Conservation (phyloP, 2,329 filamentous ascomycete genomes). For the Talaromyces atroroseus region DNA sequence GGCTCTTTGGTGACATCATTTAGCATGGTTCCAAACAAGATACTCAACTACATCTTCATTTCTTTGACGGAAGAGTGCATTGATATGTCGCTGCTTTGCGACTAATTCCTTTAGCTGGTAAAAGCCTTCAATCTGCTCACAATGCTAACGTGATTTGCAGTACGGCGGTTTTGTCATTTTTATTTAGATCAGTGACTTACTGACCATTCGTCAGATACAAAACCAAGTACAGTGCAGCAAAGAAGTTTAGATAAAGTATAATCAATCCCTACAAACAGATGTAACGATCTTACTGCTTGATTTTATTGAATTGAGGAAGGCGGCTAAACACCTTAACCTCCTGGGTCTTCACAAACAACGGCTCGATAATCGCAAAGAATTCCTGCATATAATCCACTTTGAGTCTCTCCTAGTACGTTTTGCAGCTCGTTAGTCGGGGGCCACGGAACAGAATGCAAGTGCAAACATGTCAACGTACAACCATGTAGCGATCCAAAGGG, state of each 20-base stretch:
- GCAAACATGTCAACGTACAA: constrained; percentile 18
- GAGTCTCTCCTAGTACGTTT: constrained; percentile 13
- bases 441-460: neutral
- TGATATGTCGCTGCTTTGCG: too few species aligned
- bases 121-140: too few species aligned
- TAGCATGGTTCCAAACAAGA: neutral
- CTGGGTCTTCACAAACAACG: constrained; percentile 38
- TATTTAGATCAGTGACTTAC: too few species aligned
- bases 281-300: neutral
- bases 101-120: too few species aligned
- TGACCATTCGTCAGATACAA: too few species aligned
- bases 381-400: constrained; percentile 40
- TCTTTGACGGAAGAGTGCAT: neutral
- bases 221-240: too few species aligned
- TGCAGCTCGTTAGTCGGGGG: neutral
- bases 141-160: too few species aligned
- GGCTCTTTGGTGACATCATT: constrained; percentile 9
- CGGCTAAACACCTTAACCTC: constrained; percentile 30
- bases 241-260: too few species aligned
- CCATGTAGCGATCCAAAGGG: constrained; percentile 14
- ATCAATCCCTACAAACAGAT: too few species aligned
- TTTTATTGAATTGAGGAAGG: constrained; percentile 2
- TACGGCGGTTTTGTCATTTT: too few species aligned
- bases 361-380: constrained; percentile 35
- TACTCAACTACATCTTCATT: neutral